Base-by-base conservation (phyloP, 108 stramenopile genomes). In the Skeletonema grethae region DNA sequence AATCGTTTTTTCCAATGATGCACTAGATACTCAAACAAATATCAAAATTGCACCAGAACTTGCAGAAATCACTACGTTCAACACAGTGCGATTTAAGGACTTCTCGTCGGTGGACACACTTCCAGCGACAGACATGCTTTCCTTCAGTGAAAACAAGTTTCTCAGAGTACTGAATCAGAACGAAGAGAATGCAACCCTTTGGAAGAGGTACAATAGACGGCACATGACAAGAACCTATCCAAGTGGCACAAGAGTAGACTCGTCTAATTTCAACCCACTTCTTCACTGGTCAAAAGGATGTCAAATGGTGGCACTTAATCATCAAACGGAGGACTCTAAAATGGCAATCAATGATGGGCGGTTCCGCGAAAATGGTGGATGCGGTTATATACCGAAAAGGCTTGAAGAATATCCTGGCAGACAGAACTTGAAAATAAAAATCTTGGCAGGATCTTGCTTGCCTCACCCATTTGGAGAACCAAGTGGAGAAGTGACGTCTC, bases 271-370 rank as follows among this genome's bases (percentile, higher is more conserved):
- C 76, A 91, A 92, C 84, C 98, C 98, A 29, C 61, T 90, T 15
- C 48, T 94, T 28, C 82, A 88, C n/a, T 98, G 97, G 97, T 56
- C 80, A 28, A 77, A 89, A 67, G 97, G 97, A n/a, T 87, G 76
- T 63, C 97, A 98, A 82, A 68, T 98, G 43, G 96, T 96, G 38
- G 94, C 97, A 7, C 78, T 98, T 38, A 98, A 98, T 79, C 96
- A 91, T 67, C 98, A 98, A 67, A 94, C 96, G 0, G 38, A 76
- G 41, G 94, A 93, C 60, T 55, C 80, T 15, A 68, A 87, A 7
- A 77, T 97, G 70, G 66, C 79, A 20, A 57, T 97, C 20, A 97
- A 98, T 75, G 90, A 95, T 82, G 98, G 96, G 20, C 75, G 83
- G 7, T 98, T 97, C 72, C 82, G 80, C 25, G 88, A 96, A 57